Conservation (phyloP, 306 rosid genomes). For the Citrullus amarus region DNA sequence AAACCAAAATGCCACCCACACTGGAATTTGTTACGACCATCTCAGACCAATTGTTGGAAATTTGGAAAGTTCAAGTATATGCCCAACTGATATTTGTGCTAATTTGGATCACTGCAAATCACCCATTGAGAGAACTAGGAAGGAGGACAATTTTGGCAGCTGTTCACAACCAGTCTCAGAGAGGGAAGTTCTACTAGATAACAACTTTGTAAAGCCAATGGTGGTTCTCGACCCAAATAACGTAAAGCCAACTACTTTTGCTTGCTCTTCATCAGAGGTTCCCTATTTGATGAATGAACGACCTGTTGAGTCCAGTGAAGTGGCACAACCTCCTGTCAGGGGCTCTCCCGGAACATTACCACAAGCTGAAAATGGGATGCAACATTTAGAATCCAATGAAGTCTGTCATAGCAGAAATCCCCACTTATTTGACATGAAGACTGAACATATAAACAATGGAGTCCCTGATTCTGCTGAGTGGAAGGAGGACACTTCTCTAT, state of each 20-base stretch:
- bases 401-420: slow-evolving; percentile 11
- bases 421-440: slow-evolving; percentile 19
- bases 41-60: slow-evolving; percentile 42
- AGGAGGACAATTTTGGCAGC: slow-evolving; percentile 30
- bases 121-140: slow-evolving; percentile 24
- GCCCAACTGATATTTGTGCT: slow-evolving; percentile 25
- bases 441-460: slow-evolving; percentile 6
- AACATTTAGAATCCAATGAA: slow-evolving; percentile 18
- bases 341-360: slow-evolving; percentile 38
- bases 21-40: slow-evolving; percentile 31
- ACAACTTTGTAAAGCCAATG: slow-evolving; percentile 20
- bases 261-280: slow-evolving; percentile 30
- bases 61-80: slow-evolving; percentile 27
- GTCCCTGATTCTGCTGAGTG: slow-evolving; percentile 18
- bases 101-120: slow-evolving; percentile 24
- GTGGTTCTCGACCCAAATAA: slow-evolving; percentile 18
- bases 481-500: slow-evolving; percentile 11
- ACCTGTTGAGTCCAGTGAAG: slow-evolving; percentile 39
- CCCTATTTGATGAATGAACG: slow-evolving; percentile 21
- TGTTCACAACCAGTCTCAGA: slow-evolving; percentile 17
- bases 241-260: slow-evolving; percentile 16
- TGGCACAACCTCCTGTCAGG: slow-evolving; percentile 36
- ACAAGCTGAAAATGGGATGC: slow-evolving; percentile 27
- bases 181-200: slow-evolving; percentile 33
- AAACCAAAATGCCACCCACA: slow-evolving; percentile 25